phyloP scores from a whole-genome alignment of 1,284 basidiomycete genomes.

The Tremellales sp. region DNA sequence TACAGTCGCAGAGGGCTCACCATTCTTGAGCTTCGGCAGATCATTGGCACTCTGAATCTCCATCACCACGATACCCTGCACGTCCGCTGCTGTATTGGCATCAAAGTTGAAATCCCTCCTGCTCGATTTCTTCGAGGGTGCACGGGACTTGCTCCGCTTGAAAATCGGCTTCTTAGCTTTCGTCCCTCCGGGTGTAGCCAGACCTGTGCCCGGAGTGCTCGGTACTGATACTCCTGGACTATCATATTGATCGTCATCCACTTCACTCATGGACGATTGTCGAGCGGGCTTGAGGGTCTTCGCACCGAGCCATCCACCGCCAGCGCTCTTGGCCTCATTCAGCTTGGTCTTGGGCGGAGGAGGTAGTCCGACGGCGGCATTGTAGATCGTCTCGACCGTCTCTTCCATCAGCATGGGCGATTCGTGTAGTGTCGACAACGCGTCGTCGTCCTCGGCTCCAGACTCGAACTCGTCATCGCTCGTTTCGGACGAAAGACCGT shows the following conservation, averaged over 20 bases:
- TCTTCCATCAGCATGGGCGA: slow-evolving; percentile 12
- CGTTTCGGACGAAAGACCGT: slow-evolving; percentile 61
- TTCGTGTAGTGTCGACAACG: slow-evolving; percentile 12
- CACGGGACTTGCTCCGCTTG: slow-evolving; percentile 17
- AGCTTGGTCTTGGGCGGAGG: neutral
- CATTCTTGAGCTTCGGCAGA: slow-evolving; percentile 80
- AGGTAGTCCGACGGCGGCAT: neutral
- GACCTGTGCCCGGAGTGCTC: slow-evolving; percentile 18
- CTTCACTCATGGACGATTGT: slow-evolving; percentile 15
- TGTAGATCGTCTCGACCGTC: slow-evolving; percentile 6
- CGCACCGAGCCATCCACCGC: neutral
- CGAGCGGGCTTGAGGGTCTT: neutral
- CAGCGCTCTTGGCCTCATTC: slow-evolving; percentile 2
- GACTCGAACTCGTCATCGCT: slow-evolving; percentile 54
- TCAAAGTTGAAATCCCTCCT: slow-evolving; percentile 61
- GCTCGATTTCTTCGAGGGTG: slow-evolving; percentile 21
- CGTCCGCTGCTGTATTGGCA: slow-evolving; percentile 60
- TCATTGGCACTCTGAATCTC: slow-evolving; percentile 68
- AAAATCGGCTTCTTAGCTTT: slow-evolving; percentile 19
- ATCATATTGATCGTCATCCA: slow-evolving; percentile 6
- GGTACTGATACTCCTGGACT: slow-evolving; percentile 5
- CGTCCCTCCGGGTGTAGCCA: slow-evolving; percentile 26
- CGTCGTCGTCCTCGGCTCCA: slow-evolving; percentile 33
- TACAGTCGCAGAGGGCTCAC: slow-evolving; percentile 54
- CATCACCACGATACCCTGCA: slow-evolving; percentile 89